Evolutionary conservation across 257 asterid species (phyloP).

Genomic region (Solanum chmielewskii): DNA sequence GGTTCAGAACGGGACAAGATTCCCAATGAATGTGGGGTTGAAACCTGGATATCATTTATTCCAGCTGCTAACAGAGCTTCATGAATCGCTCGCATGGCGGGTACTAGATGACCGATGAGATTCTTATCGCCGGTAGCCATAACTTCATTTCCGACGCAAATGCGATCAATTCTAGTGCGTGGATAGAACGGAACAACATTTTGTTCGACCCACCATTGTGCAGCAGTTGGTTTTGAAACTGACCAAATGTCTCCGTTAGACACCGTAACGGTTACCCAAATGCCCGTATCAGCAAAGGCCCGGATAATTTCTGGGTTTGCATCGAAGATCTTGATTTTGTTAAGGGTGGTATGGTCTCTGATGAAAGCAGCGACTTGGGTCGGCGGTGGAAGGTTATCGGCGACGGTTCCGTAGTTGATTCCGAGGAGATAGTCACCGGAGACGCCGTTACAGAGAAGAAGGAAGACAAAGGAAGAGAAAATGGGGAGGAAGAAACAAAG

Average conservation of each 20-base stretch:
- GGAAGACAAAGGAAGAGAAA: background rate
- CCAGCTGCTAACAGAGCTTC: conserved; percentile 20
- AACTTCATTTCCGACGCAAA: conserved; percentile 23
- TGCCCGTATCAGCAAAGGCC: conserved; percentile 1
- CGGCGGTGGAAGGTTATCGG: conserved; percentile 11
- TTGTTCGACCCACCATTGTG: conserved; percentile 16
- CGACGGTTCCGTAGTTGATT: conserved; percentile 11
- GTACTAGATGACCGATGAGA: conserved; percentile 17
- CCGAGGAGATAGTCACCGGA: background rate
- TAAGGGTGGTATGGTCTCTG: background rate
- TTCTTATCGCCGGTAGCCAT: conserved; percentile 3
- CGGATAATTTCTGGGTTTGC: conserved; percentile 7
- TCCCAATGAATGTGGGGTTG: conserved; percentile 6
- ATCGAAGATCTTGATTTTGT: conserved; percentile 7
- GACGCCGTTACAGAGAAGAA: background rate
- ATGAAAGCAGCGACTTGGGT: background rate
- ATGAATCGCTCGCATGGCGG: conserved; percentile 35
- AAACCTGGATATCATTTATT: conserved; percentile 6
- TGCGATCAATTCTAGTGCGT: conserved; percentile 14
- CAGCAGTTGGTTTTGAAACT: conserved; percentile 9
- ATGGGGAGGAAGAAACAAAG: background rate
- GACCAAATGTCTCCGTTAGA: conserved; percentile 6
- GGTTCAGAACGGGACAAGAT: conserved; percentile 9
- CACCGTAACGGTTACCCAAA: background rate
- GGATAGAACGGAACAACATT: conserved; percentile 15